These are phyloP conservation scores for Fusarium sp. DNA, from an alignment of 2,329 filamentous ascomycete genomes.

Conservation along the genomic window DNA sequence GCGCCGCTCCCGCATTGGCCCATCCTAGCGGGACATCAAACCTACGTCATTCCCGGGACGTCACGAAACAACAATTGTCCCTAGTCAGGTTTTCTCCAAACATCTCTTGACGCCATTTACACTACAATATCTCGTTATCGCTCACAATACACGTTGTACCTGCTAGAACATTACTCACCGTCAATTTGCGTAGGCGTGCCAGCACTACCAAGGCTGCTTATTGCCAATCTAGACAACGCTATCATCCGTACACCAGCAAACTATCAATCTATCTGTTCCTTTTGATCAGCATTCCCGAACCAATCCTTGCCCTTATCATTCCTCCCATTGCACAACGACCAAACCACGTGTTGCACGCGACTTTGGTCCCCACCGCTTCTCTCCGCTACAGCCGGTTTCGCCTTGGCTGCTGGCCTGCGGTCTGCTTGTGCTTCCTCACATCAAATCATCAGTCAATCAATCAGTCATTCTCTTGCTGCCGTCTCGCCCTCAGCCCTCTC, in stretches of 20 bases:
- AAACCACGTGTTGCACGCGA: constrained; percentile 39
- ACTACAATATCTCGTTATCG: constrained; percentile 14
- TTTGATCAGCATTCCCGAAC: constrained; percentile 26
- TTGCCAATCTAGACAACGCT: constrained; percentile 4
- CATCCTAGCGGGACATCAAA: constrained; percentile 1
- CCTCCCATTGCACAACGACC: constrained; percentile 25
- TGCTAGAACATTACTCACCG: no score
- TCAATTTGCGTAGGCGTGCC: no score
- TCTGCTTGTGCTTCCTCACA: constrained; percentile 22
- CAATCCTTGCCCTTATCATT: constrained; percentile 24
- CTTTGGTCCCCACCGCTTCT: constrained; percentile 28
- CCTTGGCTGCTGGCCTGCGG: constrained; percentile 22
- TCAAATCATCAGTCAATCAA: background rate
- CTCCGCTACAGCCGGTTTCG: constrained; percentile 25
- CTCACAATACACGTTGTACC: background rate
- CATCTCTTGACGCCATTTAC: constrained; percentile 21
- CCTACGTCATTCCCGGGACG: constrained; percentile 29
- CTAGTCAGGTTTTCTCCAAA: constrained; percentile 21
- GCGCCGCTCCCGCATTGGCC: constrained; percentile 15
- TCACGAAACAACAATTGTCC: constrained; percentile 14
- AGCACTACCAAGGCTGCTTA: constrained; percentile 27
- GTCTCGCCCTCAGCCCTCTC: constrained; percentile 8
- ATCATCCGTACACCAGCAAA: constrained; percentile 23
- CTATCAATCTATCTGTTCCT: constrained; percentile 17
- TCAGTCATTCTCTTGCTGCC: background rate